Evolutionary conservation across 108 stramenopile genomes (phyloP).

Genomic region (Nitzschia putrida): DNA sequence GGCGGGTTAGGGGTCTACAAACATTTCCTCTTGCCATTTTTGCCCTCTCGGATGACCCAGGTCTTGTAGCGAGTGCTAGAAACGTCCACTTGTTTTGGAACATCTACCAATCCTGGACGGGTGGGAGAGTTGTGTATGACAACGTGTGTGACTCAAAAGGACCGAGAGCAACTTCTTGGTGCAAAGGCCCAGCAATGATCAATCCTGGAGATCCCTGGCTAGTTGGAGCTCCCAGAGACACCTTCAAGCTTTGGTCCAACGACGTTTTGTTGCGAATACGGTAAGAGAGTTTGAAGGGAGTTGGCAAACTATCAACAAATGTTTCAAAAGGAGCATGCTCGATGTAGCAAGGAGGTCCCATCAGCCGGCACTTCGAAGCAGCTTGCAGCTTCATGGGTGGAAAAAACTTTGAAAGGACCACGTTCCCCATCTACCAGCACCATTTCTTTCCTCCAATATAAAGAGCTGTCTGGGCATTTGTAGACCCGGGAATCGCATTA

Average conservation of each 20-base stretch:
- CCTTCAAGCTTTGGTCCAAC: slow-evolving; percentile 55
- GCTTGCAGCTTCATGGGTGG: slow-evolving; percentile 20
- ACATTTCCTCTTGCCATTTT: slow-evolving; percentile 9
- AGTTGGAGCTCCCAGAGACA: slow-evolving; percentile 40
- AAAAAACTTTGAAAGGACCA: slow-evolving; percentile 45
- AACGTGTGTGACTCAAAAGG: slow-evolving; percentile 58
- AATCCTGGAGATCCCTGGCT: slow-evolving; percentile 23
- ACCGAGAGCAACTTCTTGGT: slow-evolving; percentile 53
- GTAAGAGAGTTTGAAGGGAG: slow-evolving; percentile 68
- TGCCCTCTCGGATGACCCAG: too few species aligned
- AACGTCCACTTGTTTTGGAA: slow-evolving; percentile 56
- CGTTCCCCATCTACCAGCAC: slow-evolving; percentile 79
- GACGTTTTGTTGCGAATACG: slow-evolving; percentile 61
- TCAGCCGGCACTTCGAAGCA: slow-evolving; percentile 42
- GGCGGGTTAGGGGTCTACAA: slow-evolving; percentile 20
- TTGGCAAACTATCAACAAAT: slow-evolving; percentile 46
- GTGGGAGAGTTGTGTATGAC: slow-evolving; percentile 67
- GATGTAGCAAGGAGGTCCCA: slow-evolving; percentile 67
- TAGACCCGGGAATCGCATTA: too few species aligned
- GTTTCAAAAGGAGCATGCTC: slow-evolving; percentile 69
- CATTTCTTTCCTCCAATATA: too few species aligned
- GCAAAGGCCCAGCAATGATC: slow-evolving; percentile 55
- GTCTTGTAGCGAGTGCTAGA: slow-evolving; percentile 59
- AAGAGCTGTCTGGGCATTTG: too few species aligned
- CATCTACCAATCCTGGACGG: slow-evolving; percentile 50